A percentile compares a stretch with the other conserved stretches of the same genome.
phyloP scores from a whole-genome alignment of 192 early-diverging fungal species.

The Diversispora eburnea region DNA sequence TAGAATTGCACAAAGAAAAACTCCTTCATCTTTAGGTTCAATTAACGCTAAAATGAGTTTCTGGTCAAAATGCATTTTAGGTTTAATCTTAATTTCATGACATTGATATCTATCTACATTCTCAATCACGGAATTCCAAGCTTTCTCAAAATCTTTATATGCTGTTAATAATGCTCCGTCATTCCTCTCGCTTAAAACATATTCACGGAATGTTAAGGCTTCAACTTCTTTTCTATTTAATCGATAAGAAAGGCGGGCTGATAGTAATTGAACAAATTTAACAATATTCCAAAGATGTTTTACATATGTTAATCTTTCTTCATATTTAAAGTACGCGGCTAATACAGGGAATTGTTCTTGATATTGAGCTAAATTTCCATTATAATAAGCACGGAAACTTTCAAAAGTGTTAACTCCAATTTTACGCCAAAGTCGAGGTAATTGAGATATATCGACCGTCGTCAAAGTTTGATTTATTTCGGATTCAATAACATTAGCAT shows the following conservation, averaged over 20 bases:
- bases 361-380: neutral
- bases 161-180: neutral
- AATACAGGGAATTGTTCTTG: slow-evolving; percentile 3
- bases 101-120: slow-evolving; percentile 12
- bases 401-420: slow-evolving; percentile 11
- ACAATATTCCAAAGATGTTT: slow-evolving; percentile 13
- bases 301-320: slow-evolving; percentile 2
- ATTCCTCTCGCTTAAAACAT: slow-evolving; percentile 4
- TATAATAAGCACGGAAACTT: slow-evolving; percentile 12
- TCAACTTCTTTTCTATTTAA: slow-evolving; percentile 19
- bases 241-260: slow-evolving; percentile 9
- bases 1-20: slow-evolving; percentile 14
- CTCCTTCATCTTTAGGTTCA: neutral
- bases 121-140: slow-evolving; percentile 20
- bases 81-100: neutral
- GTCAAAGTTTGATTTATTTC: slow-evolving; percentile 16
- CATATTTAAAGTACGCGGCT: slow-evolving; percentile 12
- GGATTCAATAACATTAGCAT: neutral
- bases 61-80: neutral
- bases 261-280: slow-evolving; percentile 20
- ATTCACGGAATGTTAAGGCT: slow-evolving; percentile 18
- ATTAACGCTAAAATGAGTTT: slow-evolving; percentile 6
- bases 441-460: neutral
- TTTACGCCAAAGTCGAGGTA: slow-evolving; percentile 22
- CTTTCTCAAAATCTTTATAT: slow-evolving; percentile 19